Percentiles rank a stretch among this genome's conserved stretches.
phyloP scores from a whole-genome alignment of 2,329 filamentous ascomycete genomes.

The Beauveria pseudobassiana region DNA sequence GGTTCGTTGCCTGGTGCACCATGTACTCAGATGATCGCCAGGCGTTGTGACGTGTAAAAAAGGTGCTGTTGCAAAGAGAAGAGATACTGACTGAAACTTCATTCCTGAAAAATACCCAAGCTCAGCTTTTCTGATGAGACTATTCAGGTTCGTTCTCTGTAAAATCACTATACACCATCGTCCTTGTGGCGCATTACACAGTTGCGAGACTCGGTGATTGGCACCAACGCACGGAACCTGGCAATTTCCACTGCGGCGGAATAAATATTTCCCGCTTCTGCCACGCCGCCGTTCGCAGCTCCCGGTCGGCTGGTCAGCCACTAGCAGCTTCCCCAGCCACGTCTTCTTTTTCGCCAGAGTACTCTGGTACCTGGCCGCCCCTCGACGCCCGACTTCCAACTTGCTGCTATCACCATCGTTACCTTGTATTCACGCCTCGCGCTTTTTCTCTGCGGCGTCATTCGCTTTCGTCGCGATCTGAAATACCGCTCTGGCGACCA shows the following conservation, averaged over 20 bases:
- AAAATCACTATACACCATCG: too few species aligned
- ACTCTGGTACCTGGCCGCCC: conserved; percentile 18
- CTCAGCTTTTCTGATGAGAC: too few species aligned
- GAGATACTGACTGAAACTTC: not conserved
- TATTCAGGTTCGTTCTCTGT: too few species aligned
- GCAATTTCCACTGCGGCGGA: not conserved
- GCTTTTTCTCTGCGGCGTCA: conserved; percentile 15
- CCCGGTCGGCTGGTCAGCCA: conserved; percentile 8
- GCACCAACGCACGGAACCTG: not conserved
- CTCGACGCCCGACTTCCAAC: conserved; percentile 20
- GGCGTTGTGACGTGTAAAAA: too few species aligned
- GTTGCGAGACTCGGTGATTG: not conserved
- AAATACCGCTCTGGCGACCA: conserved; percentile 18
- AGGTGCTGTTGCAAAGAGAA: too few species aligned
- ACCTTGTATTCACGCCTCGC: conserved; percentile 15
- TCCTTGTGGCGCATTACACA: too few species aligned
- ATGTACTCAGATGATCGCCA: not conserved
- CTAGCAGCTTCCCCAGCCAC: conserved; percentile 28
- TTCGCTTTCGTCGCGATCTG: conserved; percentile 20
- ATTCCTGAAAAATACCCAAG: too few species aligned
- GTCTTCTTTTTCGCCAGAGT: conserved; percentile 28
- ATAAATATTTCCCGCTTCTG: not conserved
- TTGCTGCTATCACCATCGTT: conserved; percentile 15
- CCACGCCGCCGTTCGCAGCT: conserved; percentile 9
- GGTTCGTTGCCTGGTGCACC: conserved; percentile 7